phyloP scores from a whole-genome alignment of 352 stramenopile species.

The Phytopythium mirpurense region DNA sequence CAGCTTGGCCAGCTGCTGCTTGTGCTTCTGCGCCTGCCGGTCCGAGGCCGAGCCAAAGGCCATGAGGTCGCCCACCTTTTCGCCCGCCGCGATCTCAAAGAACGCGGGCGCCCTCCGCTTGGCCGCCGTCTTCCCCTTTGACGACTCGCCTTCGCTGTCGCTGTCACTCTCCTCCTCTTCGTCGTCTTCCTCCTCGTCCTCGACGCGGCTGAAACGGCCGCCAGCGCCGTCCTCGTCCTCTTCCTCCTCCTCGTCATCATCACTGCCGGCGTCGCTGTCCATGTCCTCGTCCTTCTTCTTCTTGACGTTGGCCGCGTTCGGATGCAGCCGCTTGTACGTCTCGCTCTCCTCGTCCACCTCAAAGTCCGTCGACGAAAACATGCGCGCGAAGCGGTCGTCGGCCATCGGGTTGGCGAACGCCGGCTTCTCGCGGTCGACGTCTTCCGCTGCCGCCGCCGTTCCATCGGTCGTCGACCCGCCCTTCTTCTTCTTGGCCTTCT shows the following conservation, averaged over 20 bases:
- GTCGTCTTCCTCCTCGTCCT: conserved; percentile 49
- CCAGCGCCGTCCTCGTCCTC: conserved; percentile 41
- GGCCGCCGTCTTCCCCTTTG: conserved; percentile 4
- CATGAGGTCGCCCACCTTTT: conserved; percentile 80
- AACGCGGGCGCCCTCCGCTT: conserved; percentile 69
- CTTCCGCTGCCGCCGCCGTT: conserved; percentile 18
- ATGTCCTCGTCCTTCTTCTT: conserved; percentile 86
- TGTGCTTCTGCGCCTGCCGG: conserved; percentile 62
- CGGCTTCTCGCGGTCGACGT: conserved; percentile 14
- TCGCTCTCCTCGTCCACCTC: conserved; percentile 96
- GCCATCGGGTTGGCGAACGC: conserved; percentile 79
- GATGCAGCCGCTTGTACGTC: conserved; percentile 95
- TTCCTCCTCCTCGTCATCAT: conserved; percentile 51
- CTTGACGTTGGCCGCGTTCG: conserved; percentile 81
- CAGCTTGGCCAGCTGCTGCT: conserved; percentile 74
- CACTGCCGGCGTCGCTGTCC: conserved; percentile 84
- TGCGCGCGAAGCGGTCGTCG: conserved; percentile 96
- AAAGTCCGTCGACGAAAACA: conserved; percentile 98
- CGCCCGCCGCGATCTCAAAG: conserved; percentile 81
- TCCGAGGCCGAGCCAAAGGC: conserved; percentile 66
- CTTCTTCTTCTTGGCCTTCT: conserved; percentile 31
- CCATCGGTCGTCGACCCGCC: conserved; percentile 33
- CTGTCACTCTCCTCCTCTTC: conserved; percentile 66
- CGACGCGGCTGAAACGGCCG: conserved; percentile 66
- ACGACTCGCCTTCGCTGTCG: conserved; percentile 20